Base-by-base conservation (phyloP, 2,329 filamentous ascomycete species). In the Colletotrichum viniferum region DNA sequence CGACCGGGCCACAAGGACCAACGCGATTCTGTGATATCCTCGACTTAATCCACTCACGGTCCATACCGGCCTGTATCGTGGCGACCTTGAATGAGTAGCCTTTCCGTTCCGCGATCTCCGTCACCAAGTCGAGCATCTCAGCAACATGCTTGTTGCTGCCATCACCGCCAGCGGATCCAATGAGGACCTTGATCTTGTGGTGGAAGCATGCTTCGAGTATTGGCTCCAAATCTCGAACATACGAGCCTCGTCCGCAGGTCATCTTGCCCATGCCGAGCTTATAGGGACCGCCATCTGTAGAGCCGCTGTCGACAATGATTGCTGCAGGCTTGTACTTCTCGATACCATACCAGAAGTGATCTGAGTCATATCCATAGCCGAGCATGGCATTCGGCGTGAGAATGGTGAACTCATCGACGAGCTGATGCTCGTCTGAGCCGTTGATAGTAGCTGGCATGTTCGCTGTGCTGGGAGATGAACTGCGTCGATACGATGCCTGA, bases 361-460 rank as follows among this genome's bases (percentile, higher is more conserved):
- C 76, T 28, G 83, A 81, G 61, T 86, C 79, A 61, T 88, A 86
- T 26, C 88, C 88, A 74, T 88, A 90, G 12, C 88, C 87, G 7
- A 89, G 79, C 86, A 88, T 89, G 38, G 86, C 87, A 16, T 87
- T 84, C 0, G 87, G 87, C 0, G 88, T 87, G 4, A 88, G 77
- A 63, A 89, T 62, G 4, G 61, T 65, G 32, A 71, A 71, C 68
- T 77, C 60, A 12, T 58, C 61, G 16, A 30, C 18, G 24, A 4
- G 21, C 21, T 55, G 38, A 43, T 12, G 7, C 21, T 30, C 58
- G 16, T 64, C 48, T 8, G 36, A 16, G 10, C 16, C 3, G 26
- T 24, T 14, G 43, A 28, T 56, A 7, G 24, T 60, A 13, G 18
- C 52, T 30, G 65, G 5, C 65, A 68, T 68, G 7, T n/a, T 43